These are phyloP conservation scores for Cardiospermum halicacabum DNA, from an alignment of 345 rosid genomes.

Conservation along the genomic window DNA sequence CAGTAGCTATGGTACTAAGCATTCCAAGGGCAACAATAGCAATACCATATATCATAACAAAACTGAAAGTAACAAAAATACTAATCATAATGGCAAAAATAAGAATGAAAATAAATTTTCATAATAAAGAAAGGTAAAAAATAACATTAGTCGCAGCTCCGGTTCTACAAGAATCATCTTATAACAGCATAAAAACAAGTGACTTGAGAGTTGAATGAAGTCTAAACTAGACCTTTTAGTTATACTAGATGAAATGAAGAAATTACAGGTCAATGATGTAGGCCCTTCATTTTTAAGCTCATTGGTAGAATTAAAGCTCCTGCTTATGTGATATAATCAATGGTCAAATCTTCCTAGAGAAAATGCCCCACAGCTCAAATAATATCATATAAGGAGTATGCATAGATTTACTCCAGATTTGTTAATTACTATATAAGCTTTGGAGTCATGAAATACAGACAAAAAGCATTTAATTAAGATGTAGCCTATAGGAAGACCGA, in stretches of 20 bases:
- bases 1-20: slow-evolving; percentile 84
- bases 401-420: neutral
- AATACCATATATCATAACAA: slow-evolving; percentile 76
- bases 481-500: slow-evolving; percentile 1
- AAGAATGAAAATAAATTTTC: slow-evolving; percentile 68
- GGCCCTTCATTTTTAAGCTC: neutral
- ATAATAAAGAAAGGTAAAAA: slow-evolving; percentile 73
- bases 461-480: neutral
- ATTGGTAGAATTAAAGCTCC: neutral
- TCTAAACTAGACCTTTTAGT: too few relatives aligned
- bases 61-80: slow-evolving; percentile 70
- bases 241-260: too few relatives aligned
- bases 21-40: slow-evolving; percentile 82
- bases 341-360: too few relatives aligned
- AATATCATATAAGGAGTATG: neutral
- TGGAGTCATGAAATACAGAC: neutral
- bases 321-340: neutral
- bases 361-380: neutral
- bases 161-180: slow-evolving; percentile 94
- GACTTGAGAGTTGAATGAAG: too few relatives aligned
- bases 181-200: too few relatives aligned
- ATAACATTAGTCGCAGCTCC: slow-evolving; percentile 82
- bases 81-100: slow-evolving; percentile 65
- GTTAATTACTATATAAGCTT: neutral
- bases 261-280: neutral